Conservation (phyloP, 1,284 basidiomycete species). For the Microbotryum lychnidis-dioicae region DNA sequence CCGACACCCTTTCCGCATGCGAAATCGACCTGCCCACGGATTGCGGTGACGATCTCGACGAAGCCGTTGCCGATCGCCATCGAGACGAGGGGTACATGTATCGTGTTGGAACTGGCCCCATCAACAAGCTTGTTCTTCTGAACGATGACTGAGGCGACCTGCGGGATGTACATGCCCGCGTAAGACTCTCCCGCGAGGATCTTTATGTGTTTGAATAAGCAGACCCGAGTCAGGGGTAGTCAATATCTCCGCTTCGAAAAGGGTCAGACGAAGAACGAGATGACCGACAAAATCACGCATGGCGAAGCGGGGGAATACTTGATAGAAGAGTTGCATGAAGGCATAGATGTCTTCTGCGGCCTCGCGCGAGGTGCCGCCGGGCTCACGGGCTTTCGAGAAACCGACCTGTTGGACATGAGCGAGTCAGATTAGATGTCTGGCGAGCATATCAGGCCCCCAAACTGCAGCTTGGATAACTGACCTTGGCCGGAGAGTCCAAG, state of each 20-base stretch:
- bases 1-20: too few relatives aligned
- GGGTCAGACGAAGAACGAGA: background rate
- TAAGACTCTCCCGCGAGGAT: conserved; percentile 48
- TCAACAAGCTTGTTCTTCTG: conserved; percentile 54
- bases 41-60: conserved; percentile 53
- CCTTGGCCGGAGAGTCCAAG: conserved; percentile 62
- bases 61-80: conserved; percentile 73
- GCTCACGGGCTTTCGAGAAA: conserved; percentile 63
- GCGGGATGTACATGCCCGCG: conserved; percentile 70
- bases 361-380: conserved; percentile 61
- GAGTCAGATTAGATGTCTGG: conserved; percentile 23
- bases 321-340: conserved; percentile 53
- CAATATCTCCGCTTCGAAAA: conserved; percentile 4
- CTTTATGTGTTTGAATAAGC: too few relatives aligned
- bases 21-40: too few relatives aligned
- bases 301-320: conserved; percentile 35
- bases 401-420: conserved; percentile 57
- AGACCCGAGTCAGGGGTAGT: background rate
- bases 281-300: conserved; percentile 14
- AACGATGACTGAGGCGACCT: conserved; percentile 67
- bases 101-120: conserved; percentile 32
- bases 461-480: too few relatives aligned
- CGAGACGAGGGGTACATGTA: conserved; percentile 63
- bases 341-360: conserved; percentile 82
- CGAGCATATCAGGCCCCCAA: background rate